Percentiles rank a stretch among this genome's conserved stretches.
Conservation (phyloP, 352 stramenopile genomes). For the Paralagenidium karlingii region DNA sequence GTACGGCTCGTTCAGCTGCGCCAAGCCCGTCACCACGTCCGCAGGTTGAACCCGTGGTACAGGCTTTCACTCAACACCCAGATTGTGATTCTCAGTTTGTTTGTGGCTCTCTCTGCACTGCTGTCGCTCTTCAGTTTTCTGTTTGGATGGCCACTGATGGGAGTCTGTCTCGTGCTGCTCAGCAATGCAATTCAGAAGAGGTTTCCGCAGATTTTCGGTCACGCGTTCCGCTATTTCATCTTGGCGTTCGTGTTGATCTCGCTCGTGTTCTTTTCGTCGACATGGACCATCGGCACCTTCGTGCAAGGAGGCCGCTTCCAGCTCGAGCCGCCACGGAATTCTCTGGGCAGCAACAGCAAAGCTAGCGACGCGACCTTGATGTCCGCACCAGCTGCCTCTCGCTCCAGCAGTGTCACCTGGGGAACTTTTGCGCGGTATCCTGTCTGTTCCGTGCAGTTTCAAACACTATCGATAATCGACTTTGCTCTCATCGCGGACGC, state of each 20-base stretch:
- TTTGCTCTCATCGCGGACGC: constrained; percentile 77
- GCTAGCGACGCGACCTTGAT: constrained; percentile 2
- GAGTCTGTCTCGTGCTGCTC: constrained; percentile 46
- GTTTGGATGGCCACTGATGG: constrained; percentile 65
- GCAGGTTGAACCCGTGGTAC: constrained; percentile 39
- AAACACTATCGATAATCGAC: constrained; percentile 58
- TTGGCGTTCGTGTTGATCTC: constrained; percentile 72
- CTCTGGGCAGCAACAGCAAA: constrained; percentile 10
- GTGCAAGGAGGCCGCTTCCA: constrained; percentile 76
- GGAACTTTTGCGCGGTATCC: constrained; percentile 60
- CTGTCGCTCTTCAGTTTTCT: constrained; percentile 49
- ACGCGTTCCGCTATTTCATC: constrained; percentile 80
- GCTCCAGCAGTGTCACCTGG: constrained; percentile 17
- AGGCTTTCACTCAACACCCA: constrained; percentile 25
- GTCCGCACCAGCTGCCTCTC: not conserved
- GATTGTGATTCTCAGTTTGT: constrained; percentile 30
- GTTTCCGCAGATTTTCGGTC: constrained; percentile 76
- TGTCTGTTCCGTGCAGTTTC: constrained; percentile 57
- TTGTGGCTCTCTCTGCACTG: constrained; percentile 37
- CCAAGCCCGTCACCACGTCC: constrained; percentile 17
- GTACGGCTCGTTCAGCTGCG: too few relatives aligned
- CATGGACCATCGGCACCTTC: constrained; percentile 78
- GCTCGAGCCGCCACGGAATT: constrained; percentile 39
- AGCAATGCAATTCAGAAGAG: constrained; percentile 48
- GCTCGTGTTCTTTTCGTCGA: constrained; percentile 81